Evolutionary conservation across 164 flowering plant species (phyloP).

Genomic region (Tinospora cordifolia): DNA sequence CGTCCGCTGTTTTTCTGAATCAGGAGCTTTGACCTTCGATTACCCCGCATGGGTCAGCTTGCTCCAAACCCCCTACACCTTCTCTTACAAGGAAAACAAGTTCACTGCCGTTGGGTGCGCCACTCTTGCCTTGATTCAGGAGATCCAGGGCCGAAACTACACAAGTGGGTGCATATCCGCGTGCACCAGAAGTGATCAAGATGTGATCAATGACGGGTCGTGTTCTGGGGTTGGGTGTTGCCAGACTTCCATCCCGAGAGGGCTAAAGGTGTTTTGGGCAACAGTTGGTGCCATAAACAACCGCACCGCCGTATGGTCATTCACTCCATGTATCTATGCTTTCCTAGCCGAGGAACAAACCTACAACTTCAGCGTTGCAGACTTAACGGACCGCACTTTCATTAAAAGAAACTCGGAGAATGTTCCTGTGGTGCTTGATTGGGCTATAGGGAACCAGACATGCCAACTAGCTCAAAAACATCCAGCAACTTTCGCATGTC

Average conservation of each 20-base stretch:
- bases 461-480: constrained; percentile 17
- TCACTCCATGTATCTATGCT: constrained; percentile 20
- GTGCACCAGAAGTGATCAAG: no score
- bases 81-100: background rate
- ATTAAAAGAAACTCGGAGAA: background rate
- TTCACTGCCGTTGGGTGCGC: no score
- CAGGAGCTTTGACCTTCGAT: background rate
- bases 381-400: constrained; percentile 10
- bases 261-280: background rate
- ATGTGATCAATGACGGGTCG: background rate
- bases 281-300: background rate
- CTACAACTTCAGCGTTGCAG: constrained; percentile 10
- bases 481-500: constrained; percentile 14
- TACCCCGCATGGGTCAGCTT: no score
- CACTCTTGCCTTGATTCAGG: no score
- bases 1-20: background rate
- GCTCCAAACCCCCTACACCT: no score
- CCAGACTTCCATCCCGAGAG: constrained; percentile 19
- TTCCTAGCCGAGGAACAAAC: constrained; percentile 24
- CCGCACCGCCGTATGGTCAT: background rate
- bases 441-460: constrained; percentile 23
- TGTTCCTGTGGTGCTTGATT: constrained; percentile 27
- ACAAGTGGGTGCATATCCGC: no score
- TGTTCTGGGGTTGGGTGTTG: constrained; percentile 20
- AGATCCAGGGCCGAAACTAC: no score